These are phyloP conservation scores for Evernia prunastri DNA, from an alignment of 495 filamentous ascomycete species.

Conservation along the genomic window DNA sequence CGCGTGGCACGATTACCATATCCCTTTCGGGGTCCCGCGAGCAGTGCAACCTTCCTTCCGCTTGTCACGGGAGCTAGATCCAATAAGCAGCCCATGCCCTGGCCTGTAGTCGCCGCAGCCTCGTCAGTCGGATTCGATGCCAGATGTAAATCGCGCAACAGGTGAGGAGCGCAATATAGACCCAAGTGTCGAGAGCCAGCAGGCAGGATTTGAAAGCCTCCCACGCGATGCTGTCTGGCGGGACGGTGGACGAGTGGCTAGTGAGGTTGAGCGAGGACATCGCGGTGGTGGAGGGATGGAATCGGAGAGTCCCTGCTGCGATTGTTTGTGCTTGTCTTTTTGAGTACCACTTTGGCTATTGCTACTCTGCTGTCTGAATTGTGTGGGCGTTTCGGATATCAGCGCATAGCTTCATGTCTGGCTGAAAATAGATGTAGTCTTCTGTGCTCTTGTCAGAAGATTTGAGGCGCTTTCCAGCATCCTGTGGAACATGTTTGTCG, in stretches of 20 bases:
- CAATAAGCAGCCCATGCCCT: background rate
- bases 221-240: background rate
- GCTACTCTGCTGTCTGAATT: background rate
- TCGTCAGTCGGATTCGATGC: background rate
- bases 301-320: background rate
- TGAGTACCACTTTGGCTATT: background rate
- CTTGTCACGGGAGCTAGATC: background rate
- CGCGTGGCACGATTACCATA: too few relatives aligned
- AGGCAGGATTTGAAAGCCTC: background rate
- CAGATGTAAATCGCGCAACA: background rate
- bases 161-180: background rate
- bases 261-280: background rate
- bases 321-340: background rate
- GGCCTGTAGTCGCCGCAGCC: background rate
- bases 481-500: background rate
- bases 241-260: background rate
- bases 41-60: background rate
- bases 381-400: background rate
- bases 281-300: background rate
- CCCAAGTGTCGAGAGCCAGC: background rate
- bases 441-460: background rate
- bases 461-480: background rate
- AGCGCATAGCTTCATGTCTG: background rate
- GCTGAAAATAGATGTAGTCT: background rate
- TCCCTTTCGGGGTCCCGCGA: too few relatives aligned